Evolutionary conservation across 1,284 basidiomycete genomes (phyloP).

Genomic region (Ceratobasidium sp.): DNA sequence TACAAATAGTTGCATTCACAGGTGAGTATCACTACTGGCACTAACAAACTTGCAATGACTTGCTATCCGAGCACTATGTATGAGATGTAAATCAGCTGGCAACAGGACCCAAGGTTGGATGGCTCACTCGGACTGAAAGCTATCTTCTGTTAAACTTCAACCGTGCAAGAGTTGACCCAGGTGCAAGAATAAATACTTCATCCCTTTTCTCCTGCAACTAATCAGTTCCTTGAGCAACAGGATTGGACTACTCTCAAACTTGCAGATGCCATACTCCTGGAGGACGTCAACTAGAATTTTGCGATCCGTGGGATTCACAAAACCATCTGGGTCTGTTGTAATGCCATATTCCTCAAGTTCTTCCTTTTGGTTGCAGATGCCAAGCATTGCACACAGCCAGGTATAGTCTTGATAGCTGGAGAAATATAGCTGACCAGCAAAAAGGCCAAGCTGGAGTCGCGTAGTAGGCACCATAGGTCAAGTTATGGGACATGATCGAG

Average conservation of each 20-base stretch:
- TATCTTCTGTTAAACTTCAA: no score
- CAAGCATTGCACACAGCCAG: no score
- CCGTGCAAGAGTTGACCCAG: conserved; percentile 14
- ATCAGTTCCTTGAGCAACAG: not conserved
- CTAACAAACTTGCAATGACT: no score
- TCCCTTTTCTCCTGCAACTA: conserved; percentile 5
- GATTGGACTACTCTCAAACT: not conserved
- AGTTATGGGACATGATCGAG: not conserved
- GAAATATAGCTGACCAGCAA: no score
- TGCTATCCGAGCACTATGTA: no score
- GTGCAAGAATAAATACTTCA: conserved; percentile 4
- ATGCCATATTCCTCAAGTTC: not conserved
- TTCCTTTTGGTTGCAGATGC: not conserved
- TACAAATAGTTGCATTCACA: no score
- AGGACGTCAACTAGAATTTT: not conserved
- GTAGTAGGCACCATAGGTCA: not conserved
- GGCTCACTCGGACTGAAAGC: no score
- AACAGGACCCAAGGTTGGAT: no score
- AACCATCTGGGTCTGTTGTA: conserved; percentile 8
- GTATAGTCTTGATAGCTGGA: no score
- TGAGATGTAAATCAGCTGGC: no score
- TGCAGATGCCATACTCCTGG: not conserved
- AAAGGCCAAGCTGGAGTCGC: no score
- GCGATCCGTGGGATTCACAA: not conserved
- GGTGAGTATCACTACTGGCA: no score